These are phyloP conservation scores for Suillus fuscotomentosus DNA, from an alignment of 768 basidiomycete genomes.

Conservation along the genomic window DNA sequence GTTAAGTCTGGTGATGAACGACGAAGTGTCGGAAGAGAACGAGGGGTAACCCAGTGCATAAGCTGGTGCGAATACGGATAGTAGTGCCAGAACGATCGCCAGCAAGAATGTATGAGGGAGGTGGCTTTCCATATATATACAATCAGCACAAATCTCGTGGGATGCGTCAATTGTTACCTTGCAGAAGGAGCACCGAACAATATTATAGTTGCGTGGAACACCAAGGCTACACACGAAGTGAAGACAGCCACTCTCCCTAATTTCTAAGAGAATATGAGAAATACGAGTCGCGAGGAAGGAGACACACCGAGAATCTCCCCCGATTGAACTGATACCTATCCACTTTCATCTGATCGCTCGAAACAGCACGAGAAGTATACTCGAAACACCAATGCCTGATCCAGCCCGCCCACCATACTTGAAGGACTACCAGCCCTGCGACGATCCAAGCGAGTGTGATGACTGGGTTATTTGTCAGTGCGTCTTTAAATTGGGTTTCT, in stretches of 20 bases:
- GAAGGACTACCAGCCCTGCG: conserved; percentile 50
- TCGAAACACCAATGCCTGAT: conserved; percentile 58
- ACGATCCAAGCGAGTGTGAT: conserved; percentile 58
- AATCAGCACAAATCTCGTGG: conserved; percentile 3
- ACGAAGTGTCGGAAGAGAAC: conserved; percentile 37
- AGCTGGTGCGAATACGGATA: conserved; percentile 65
- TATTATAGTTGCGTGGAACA: conserved; percentile 50
- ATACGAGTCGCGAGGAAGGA: conserved; percentile 2
- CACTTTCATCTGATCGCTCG: conserved; percentile 41
- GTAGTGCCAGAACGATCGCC: conserved; percentile 62
- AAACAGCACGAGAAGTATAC: conserved; percentile 38
- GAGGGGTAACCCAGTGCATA: conserved; percentile 68
- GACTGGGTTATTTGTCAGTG: conserved; percentile 60
- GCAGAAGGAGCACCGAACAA: conserved; percentile 75
- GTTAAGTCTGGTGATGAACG: conserved; percentile 55
- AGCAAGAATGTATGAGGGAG: conserved; percentile 63
- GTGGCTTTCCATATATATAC: conserved; percentile 36
- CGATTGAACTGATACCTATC: conserved; percentile 39
- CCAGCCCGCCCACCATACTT: conserved; percentile 74
- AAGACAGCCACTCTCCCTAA: conserved; percentile 49
- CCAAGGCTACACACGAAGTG: conserved; percentile 48
- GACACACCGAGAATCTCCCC: conserved; percentile 40
- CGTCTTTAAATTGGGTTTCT: conserved; percentile 67
- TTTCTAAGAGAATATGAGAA: conserved; percentile 37
- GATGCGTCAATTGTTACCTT: conserved; percentile 41